Evolutionary conservation across 1,139 yeast species (phyloP).

Genomic region (Debaryomyces fabryi): DNA sequence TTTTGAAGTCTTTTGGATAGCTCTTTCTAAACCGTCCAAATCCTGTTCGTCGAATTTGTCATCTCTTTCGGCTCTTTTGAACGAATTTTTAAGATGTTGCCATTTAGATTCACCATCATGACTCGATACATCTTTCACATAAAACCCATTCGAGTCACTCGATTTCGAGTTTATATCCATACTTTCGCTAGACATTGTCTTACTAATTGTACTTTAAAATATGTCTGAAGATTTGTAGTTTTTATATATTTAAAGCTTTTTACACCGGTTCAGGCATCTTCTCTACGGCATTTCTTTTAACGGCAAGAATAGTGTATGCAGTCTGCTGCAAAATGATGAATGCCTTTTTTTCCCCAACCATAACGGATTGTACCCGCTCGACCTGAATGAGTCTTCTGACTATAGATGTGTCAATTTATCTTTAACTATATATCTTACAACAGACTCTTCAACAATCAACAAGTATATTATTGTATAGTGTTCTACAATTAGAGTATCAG

Average conservation of each 20-base stretch:
- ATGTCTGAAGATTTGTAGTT: not conserved
- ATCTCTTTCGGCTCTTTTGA: slow-evolving; percentile 30
- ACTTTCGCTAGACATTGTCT: slow-evolving; percentile 1
- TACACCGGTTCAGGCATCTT: slow-evolving; percentile 1
- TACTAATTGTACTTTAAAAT: not conserved
- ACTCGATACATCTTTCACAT: not conserved
- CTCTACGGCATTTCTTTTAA: slow-evolving; percentile 1
- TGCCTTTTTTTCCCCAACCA: not conserved
- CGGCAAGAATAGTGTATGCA: not conserved
- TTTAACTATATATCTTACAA: not conserved
- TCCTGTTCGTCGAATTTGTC: slow-evolving; percentile 12
- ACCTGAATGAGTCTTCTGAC: not conserved
- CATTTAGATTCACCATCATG: slow-evolving; percentile 18
- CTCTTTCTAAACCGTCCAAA: slow-evolving; percentile 12
- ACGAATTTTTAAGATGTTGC: slow-evolving; percentile 36
- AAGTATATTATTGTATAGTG: not conserved
- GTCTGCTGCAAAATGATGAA: not conserved
- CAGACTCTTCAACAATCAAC: too few species aligned
- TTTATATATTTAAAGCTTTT: not conserved
- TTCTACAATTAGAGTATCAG: not conserved
- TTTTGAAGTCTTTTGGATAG: slow-evolving; percentile 17
- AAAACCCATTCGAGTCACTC: not conserved
- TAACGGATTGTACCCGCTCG: not conserved
- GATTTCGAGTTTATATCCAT: slow-evolving; percentile 3
- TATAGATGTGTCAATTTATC: not conserved